These are phyloP conservation scores for Candida saitoana DNA, from an alignment of 805 yeast genomes.

Conservation along the genomic window DNA sequence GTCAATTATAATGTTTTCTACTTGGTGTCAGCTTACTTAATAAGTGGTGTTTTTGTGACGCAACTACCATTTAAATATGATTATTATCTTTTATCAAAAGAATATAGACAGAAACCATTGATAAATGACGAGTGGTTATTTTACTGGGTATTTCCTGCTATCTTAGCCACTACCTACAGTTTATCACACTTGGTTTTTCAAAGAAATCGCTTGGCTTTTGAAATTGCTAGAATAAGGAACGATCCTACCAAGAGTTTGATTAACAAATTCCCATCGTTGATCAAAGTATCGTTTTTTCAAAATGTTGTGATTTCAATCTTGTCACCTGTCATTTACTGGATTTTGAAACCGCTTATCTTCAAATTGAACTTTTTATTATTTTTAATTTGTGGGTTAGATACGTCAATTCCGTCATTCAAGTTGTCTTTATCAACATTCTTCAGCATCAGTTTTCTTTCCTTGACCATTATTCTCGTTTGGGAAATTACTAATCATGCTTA, in stretches of 20 bases:
- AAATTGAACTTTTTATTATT: slow-evolving; percentile 25
- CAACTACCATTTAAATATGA: slow-evolving; percentile 24
- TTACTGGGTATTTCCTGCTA: slow-evolving; percentile 44
- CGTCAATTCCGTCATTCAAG: slow-evolving; percentile 35
- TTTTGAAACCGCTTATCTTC: slow-evolving; percentile 43
- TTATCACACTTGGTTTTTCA: slow-evolving; percentile 50
- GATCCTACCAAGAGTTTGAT: slow-evolving; percentile 36
- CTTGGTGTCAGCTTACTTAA: slow-evolving; percentile 18
- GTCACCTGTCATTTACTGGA: slow-evolving; percentile 37
- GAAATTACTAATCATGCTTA: slow-evolving; percentile 56
- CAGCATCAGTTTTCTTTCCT: slow-evolving; percentile 29
- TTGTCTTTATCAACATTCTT: slow-evolving; percentile 27
- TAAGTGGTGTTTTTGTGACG: slow-evolving; percentile 21
- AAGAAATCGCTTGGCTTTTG: slow-evolving; percentile 50
- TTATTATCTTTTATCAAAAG: slow-evolving; percentile 34
- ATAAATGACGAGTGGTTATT: slow-evolving; percentile 45
- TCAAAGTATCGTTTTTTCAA: slow-evolving; percentile 37
- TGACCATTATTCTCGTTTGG: slow-evolving; percentile 40
- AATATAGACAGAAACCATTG: slow-evolving; percentile 33
- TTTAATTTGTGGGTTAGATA: slow-evolving; percentile 33
- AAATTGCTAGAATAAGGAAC: slow-evolving; percentile 35
- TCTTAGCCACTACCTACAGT: slow-evolving; percentile 44
- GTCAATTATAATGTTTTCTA: slow-evolving; percentile 17
- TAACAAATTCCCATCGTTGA: slow-evolving; percentile 21
- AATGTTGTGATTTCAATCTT: slow-evolving; percentile 22